Conservation (phyloP, 768 basidiomycete species). For the Tulasnella sp. region DNA sequence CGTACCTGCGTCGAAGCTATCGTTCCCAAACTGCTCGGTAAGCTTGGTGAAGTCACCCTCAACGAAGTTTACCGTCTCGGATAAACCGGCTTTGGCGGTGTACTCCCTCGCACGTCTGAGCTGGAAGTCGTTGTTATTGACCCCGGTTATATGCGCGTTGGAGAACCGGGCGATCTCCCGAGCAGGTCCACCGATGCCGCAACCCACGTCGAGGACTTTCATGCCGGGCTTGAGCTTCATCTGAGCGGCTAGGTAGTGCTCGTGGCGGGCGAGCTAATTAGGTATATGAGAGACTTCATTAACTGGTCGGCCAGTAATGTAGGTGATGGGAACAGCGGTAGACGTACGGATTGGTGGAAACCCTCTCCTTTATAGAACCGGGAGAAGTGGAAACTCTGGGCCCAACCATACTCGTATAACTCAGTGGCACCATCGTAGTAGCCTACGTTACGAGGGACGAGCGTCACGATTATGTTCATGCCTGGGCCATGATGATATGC, state of each 20-base stretch:
- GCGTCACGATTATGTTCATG: background rate
- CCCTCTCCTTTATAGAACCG: conserved; percentile 86
- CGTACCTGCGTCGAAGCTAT: conserved; percentile 85
- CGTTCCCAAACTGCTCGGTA: conserved; percentile 80
- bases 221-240: conserved; percentile 81
- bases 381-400: conserved; percentile 88
- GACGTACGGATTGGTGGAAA: conserved; percentile 23
- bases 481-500: background rate
- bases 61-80: conserved; percentile 67
- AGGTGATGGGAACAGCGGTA: conserved; percentile 21
- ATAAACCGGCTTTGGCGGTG: conserved; percentile 63
- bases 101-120: conserved; percentile 76
- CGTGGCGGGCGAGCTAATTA: conserved; percentile 68
- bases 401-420: conserved; percentile 92
- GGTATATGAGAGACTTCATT: too few species aligned
- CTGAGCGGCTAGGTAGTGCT: conserved; percentile 89
- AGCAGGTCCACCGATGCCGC: conserved; percentile 95
- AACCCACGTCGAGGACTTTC: conserved; percentile 96
- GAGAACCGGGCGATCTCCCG: conserved; percentile 89
- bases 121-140: conserved; percentile 98
- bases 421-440: conserved; percentile 97
- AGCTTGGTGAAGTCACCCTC: conserved; percentile 98
- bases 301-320: too few species aligned
- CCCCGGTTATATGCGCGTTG: conserved; percentile 70
- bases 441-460: conserved; percentile 35